Percentiles rank a stretch among this genome's conserved stretches.
Evolutionary conservation across 2,329 filamentous ascomycete genomes (phyloP).

Genomic region (Phaeosphaeria sp.): DNA sequence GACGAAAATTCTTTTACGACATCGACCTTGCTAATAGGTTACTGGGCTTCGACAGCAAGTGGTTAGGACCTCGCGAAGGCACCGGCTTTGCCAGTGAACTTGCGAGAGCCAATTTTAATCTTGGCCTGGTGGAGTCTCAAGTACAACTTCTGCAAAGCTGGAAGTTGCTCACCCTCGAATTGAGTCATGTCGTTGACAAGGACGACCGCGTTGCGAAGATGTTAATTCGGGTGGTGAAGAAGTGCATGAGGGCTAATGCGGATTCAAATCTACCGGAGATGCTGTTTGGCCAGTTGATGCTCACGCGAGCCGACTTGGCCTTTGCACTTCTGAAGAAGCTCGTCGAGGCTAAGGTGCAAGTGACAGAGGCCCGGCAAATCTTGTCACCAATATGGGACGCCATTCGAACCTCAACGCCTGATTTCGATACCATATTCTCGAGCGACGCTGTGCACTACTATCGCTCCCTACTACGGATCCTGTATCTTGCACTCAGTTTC

Average conservation of each 20-base stretch:
- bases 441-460: constrained; percentile 73
- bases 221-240: constrained; percentile 75
- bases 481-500: constrained; percentile 81
- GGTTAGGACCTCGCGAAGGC: constrained; percentile 63
- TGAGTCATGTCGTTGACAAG: constrained; percentile 69
- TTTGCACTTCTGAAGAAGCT: constrained; percentile 83
- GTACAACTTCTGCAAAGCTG: constrained; percentile 85
- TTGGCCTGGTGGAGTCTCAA: constrained; percentile 92
- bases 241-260: constrained; percentile 81
- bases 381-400: constrained; percentile 67
- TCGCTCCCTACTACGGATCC: constrained; percentile 79
- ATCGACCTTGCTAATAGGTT: constrained; percentile 76
- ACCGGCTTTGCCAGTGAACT: constrained; percentile 85
- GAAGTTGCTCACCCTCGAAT: constrained; percentile 85
- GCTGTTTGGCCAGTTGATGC: constrained; percentile 80
- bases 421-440: constrained; percentile 66
- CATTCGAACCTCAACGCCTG: constrained; percentile 59
- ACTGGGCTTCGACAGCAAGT: constrained; percentile 77
- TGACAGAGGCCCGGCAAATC: constrained; percentile 60
- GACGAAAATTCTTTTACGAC: constrained; percentile 84
- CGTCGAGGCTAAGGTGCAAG: constrained; percentile 61
- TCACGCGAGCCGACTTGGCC: constrained; percentile 78
- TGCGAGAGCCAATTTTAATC: constrained; percentile 83
- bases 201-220: constrained; percentile 67
- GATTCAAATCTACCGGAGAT: constrained; percentile 74